A percentile compares a stretch with the other conserved stretches of the same genome.
Evolutionary conservation across 1,139 yeast genomes (phyloP).

Genomic region (Pneumocystis oryctolagi): DNA sequence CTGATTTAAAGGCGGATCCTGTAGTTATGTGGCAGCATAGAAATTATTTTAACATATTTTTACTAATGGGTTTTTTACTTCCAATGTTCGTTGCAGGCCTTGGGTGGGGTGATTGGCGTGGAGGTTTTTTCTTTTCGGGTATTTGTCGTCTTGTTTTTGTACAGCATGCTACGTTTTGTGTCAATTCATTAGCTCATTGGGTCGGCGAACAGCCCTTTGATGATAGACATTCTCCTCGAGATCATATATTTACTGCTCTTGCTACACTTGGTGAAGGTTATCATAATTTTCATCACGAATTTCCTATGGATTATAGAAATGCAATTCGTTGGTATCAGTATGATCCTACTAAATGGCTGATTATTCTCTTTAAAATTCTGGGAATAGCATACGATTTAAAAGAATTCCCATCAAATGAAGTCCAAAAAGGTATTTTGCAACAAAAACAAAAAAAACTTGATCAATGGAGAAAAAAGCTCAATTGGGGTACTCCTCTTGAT

Average conservation of each 20-base stretch:
- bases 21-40: conserved; percentile 86
- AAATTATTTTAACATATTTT: conserved; percentile 62
- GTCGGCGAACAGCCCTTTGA: conserved; percentile 96
- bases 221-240: conserved; percentile 94
- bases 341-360: conserved; percentile 83
- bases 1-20: conserved; percentile 82
- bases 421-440: conserved; percentile 89
- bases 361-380: conserved; percentile 53
- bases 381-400: conserved; percentile 87
- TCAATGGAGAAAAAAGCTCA: conserved; percentile 55
- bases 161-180: conserved; percentile 98
- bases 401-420: conserved; percentile 86
- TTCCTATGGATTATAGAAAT: conserved; percentile 95
- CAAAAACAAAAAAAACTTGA: conserved; percentile 94
- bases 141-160: conserved; percentile 65
- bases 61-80: conserved; percentile 49
- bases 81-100: conserved; percentile 69
- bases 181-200: conserved; percentile 96
- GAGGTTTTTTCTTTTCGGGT: conserved; percentile 89
- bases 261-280: conserved; percentile 98
- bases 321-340: conserved; percentile 97
- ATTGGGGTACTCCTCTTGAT: conserved; percentile 85
- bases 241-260: conserved; percentile 82
- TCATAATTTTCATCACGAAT: conserved; percentile 98
- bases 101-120: conserved; percentile 78